Base-by-base conservation (phyloP, 257 asterid genomes). In the Fraxinus excelsior region DNA sequence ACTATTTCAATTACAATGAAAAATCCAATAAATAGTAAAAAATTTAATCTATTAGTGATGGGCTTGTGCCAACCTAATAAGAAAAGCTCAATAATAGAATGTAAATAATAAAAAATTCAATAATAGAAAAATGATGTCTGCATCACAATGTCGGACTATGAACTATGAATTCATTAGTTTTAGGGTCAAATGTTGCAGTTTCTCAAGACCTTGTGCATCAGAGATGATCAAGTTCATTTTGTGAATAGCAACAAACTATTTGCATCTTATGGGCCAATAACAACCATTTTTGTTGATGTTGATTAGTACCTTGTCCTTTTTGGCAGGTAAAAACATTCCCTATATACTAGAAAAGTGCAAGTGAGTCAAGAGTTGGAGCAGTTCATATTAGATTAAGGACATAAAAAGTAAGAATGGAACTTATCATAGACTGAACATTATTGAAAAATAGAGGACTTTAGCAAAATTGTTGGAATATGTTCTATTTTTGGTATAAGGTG, bases 221-320 rank as follows among this genome's bases (percentile, higher is more conserved):
- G 34, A 31, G 34, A 78, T 96, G 99, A 49, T 98, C 98, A 83
- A 93, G 97, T 88, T 96, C 99, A 75, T 97, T 96, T 84, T 96
- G 99, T 8, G 99, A 98, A 77, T 96, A 96, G 87, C 99, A 96
- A 58, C 99, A 98, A 84, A 96, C 91, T 80, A 93, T 91, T 86
- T 96, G 90, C 97, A 93, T 96, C 91, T 93, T 96, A 80, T 90
- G 81, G 65, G 99, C 97, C 88, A 93, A 81, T 1, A 98, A 85
- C 80, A 93, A 83, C 99, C 98, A 93, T 83, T 93, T 90, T 65
- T 66, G 37, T 80, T 93, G 98, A 58, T 96, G 99, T 79, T 91
- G 95, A 46, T 93, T 97, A 40, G 97, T 96, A 60, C 93, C 97
- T 86, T 91, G 97, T 51, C 98, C 98, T 83, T 97, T 83, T 91